phyloP scores from a whole-genome alignment of 1,284 basidiomycete species.

The Meira miltonrushii region DNA sequence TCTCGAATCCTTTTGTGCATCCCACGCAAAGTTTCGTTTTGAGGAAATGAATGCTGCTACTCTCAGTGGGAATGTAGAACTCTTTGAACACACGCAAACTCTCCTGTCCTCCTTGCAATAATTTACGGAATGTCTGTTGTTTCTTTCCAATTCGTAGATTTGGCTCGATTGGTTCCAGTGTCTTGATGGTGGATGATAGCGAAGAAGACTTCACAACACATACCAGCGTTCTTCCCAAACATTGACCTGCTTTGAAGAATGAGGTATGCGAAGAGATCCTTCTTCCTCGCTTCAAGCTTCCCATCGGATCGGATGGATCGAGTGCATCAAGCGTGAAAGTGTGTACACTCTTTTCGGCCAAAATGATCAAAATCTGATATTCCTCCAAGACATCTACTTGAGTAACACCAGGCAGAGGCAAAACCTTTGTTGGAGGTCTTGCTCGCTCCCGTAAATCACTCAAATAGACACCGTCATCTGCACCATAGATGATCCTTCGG shows the following conservation, averaged over 20 bases:
- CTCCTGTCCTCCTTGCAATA: slow-evolving; percentile 90
- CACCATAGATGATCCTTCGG: slow-evolving; percentile 85
- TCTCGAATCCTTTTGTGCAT: slow-evolving; percentile 97
- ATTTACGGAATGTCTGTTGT: slow-evolving; percentile 76
- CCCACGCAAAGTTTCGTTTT: slow-evolving; percentile 97
- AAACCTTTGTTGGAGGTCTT: slow-evolving; percentile 71
- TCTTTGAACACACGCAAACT: slow-evolving; percentile 87
- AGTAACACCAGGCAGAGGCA: slow-evolving; percentile 79
- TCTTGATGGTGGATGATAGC: slow-evolving; percentile 94
- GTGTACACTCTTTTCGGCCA: slow-evolving; percentile 82
- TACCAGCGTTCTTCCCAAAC: slow-evolving; percentile 86
- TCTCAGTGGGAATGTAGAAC: slow-evolving; percentile 97
- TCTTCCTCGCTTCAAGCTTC: slow-evolving; percentile 86
- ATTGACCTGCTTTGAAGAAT: slow-evolving; percentile 95
- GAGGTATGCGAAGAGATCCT: slow-evolving; percentile 92
- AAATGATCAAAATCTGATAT: slow-evolving; percentile 87
- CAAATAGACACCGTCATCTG: slow-evolving; percentile 92
- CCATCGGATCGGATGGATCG: slow-evolving; percentile 80
- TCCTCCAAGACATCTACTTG: slow-evolving; percentile 97
- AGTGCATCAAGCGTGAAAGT: slow-evolving; percentile 93
- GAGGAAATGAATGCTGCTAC: slow-evolving; percentile 91
- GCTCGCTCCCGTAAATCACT: slow-evolving; percentile 74
- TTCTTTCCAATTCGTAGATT: slow-evolving; percentile 67
- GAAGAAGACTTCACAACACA: slow-evolving; percentile 95
- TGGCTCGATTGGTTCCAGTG: slow-evolving; percentile 91